phyloP scores from a whole-genome alignment of 1,284 basidiomycete genomes.

The Fomitiporia mediterranea region DNA sequence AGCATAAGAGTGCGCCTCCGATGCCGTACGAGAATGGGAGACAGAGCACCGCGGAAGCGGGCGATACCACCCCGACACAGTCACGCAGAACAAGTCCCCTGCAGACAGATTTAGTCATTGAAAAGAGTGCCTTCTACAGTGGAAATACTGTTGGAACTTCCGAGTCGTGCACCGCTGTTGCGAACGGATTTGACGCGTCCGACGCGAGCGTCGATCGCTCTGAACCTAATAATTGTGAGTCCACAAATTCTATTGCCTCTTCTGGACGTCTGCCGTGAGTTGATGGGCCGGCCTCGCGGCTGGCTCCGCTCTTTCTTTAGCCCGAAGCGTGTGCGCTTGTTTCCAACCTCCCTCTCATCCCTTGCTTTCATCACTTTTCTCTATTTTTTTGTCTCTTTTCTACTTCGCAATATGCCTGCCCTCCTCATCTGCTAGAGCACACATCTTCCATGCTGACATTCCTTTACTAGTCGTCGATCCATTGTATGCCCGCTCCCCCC shows the following conservation, averaged over 20 bases:
- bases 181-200: not conserved
- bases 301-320: not conserved
- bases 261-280: not conserved
- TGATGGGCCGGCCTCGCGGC: not conserved
- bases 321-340: not conserved
- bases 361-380: not conserved
- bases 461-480: not conserved
- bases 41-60: not conserved
- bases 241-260: not conserved
- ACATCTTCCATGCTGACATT: not conserved
- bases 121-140: not conserved
- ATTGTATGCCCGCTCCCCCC: not conserved
- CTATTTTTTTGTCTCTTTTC: slow-evolving; percentile 11
- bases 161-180: not conserved
- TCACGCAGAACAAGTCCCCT: slow-evolving; percentile 14
- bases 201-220: not conserved
- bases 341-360: not conserved
- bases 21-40: not conserved
- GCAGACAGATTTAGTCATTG: too few relatives aligned
- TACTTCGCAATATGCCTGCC: slow-evolving; percentile 11
- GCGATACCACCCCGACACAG: slow-evolving; percentile 14
- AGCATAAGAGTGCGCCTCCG: not conserved
- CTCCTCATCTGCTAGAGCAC: not conserved
- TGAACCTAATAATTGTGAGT: slow-evolving; percentile 5
- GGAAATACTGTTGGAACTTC: not conserved